Evolutionary conservation across 768 basidiomycete species (phyloP), one percentile per base, ranked within the genome.

Genomic region (Boletales sp.): DNA sequence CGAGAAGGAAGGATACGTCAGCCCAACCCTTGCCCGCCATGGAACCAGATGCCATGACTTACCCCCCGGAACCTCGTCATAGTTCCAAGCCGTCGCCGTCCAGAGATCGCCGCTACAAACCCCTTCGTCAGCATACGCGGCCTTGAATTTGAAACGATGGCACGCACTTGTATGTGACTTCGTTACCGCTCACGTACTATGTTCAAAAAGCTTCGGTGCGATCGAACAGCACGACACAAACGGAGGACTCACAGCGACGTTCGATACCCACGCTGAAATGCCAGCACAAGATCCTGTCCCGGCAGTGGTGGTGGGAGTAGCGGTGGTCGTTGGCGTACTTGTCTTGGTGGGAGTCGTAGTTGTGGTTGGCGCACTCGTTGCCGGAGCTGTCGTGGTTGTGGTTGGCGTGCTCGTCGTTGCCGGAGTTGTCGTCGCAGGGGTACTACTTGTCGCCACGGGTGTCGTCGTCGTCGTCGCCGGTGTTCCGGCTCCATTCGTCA

Each of bases 41-140:
- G n/a, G 27, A 17, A 40, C 18, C 15, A 14, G 10, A 9, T 31
- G 11, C 15, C 15, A 21, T 32, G 19, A 60, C 62, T 13, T 45
- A 67, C 72, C 69, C 3, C 65, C 63, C 8, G 67, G 70, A 31
- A 58, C 18, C 63, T 78, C 75, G 19, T 61, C 58, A 38, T 76
- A 63, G 10, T 66, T 69, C 79, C 80, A 81, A 71, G 72, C 77
- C 45, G 70, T 59, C 5, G 78, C 77, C 1, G 67, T 72, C 79
- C 79, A 81, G 10, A 79, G 64, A 51, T 78, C 62, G 11, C 76
- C 75, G 46, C 79, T 79, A 42, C 45, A 47, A 47, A 15, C 11
- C 14, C 0, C 4, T 31, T 27, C 5, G 41, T 58, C 17, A 34
- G 31, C 32, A 30, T 35, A 36, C 4, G 21, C 1, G 18, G 34